Conservation (phyloP, 305 asterid genomes). For the Solanum hybrid region DNA sequence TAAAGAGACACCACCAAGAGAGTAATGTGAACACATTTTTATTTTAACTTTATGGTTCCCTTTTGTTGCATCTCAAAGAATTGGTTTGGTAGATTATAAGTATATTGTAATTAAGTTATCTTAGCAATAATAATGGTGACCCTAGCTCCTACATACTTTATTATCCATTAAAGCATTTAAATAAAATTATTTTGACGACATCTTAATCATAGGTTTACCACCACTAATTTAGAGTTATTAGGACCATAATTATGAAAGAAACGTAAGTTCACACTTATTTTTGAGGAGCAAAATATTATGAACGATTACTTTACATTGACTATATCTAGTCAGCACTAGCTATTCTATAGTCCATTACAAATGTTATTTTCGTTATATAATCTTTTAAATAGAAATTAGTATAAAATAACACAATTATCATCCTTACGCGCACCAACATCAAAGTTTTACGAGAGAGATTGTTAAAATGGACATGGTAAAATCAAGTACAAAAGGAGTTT, state of each 20-base stretch:
- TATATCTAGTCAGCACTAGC: background rate
- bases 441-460: background rate
- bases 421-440: background rate
- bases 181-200: background rate
- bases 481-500: too few relatives aligned
- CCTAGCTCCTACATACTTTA: background rate
- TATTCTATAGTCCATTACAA: background rate
- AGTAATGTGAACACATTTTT: background rate
- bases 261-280: too few relatives aligned
- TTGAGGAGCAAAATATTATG: background rate
- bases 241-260: background rate
- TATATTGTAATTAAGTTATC: background rate
- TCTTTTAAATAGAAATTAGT: background rate
- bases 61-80: background rate
- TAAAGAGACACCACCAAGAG: background rate
- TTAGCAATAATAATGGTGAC: background rate
- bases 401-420: background rate
- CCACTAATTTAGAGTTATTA: background rate
- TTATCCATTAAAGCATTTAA: background rate
- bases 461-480: background rate
- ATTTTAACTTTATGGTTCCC: background rate
- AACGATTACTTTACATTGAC: background rate
- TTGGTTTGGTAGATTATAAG: background rate
- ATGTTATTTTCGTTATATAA: background rate
- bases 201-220: background rate